These are phyloP conservation scores for Rasamsonia emersonii DNA, from an alignment of 2,329 filamentous ascomycete genomes.

Conservation along the genomic window DNA sequence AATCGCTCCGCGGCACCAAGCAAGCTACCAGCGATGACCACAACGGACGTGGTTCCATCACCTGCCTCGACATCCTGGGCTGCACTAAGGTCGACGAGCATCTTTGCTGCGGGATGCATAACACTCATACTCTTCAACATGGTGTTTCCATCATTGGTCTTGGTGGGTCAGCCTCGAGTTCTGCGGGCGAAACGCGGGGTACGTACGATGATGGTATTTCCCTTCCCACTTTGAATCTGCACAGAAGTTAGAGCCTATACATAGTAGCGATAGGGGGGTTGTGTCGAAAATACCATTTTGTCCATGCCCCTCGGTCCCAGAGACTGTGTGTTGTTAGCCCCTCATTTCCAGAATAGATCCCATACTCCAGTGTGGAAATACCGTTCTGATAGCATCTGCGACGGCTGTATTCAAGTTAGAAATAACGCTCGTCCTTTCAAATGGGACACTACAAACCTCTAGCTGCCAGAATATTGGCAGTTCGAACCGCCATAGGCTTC, in stretches of 20 bases:
- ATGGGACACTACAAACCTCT: slow-evolving; percentile 73
- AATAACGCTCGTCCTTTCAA: no score
- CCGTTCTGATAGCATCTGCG: slow-evolving; percentile 90
- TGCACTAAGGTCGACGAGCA: slow-evolving; percentile 94
- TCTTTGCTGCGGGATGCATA: slow-evolving; percentile 98
- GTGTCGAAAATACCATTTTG: slow-evolving; percentile 61
- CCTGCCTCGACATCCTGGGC: slow-evolving; percentile 98
- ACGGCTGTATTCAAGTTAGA: slow-evolving; percentile 57
- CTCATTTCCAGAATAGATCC: no score
- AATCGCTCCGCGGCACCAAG: slow-evolving; percentile 88
- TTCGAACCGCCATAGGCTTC: slow-evolving; percentile 95
- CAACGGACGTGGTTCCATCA: slow-evolving; percentile 95
- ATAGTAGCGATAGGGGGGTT: slow-evolving; percentile 1
- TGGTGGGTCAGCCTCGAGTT: slow-evolving; percentile 20
- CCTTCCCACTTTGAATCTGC: slow-evolving; percentile 84
- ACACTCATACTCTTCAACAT: slow-evolving; percentile 99
- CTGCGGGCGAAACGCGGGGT: slow-evolving; percentile 9
- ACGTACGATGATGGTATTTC: slow-evolving; percentile 80
- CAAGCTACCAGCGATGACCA: slow-evolving; percentile 93
- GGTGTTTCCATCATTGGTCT: slow-evolving; percentile 96
- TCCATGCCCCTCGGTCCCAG: slow-evolving; percentile 96
- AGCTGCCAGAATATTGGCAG: slow-evolving; percentile 93
- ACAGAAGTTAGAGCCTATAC: slow-evolving; percentile 13
- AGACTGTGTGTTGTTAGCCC: slow-evolving; percentile 48
- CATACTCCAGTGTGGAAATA: no score